phyloP scores from a whole-genome alignment of 1,284 basidiomycete species.

The Tetrapyrgos nigripes region DNA sequence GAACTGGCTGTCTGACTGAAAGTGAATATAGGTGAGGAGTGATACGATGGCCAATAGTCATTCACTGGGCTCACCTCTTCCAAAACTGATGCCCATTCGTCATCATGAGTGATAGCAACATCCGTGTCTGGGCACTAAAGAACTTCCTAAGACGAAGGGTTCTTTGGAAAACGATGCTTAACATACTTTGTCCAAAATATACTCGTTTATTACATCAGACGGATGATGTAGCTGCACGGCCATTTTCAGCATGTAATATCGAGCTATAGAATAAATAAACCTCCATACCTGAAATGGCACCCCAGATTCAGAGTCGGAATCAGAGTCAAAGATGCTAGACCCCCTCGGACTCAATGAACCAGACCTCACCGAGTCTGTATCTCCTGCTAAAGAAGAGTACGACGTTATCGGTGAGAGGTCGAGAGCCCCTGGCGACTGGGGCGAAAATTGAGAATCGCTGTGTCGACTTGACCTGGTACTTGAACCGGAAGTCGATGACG shows the following conservation, averaged over 20 bases:
- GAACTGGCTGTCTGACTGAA: too few species aligned
- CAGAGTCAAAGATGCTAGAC: background rate
- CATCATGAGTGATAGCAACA: background rate
- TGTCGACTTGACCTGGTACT: too few species aligned
- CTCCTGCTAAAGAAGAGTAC: background rate
- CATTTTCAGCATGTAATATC: background rate
- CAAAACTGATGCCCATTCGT: background rate
- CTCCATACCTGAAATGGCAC: background rate
- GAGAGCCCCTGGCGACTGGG: too few species aligned
- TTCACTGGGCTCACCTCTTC: too few species aligned
- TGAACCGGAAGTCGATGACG: too few species aligned
- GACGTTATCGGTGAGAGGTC: too few species aligned
- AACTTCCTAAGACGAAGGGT: background rate
- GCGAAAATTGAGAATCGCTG: too few species aligned
- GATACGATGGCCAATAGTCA: too few species aligned
- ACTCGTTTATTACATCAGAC: conserved; percentile 1
- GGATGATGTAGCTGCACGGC: background rate
- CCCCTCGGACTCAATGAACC: too few species aligned
- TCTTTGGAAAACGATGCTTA: background rate
- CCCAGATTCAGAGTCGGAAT: background rate
- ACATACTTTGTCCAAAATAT: background rate
- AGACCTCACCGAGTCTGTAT: too few species aligned
- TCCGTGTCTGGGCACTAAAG: background rate
- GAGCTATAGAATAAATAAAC: background rate
- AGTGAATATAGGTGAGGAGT: too few species aligned